A percentile compares a stretch with the other conserved stretches of the same genome.
Conservation (phyloP, 2,329 filamentous ascomycete species). For the Dactylellina cionopaga region DNA sequence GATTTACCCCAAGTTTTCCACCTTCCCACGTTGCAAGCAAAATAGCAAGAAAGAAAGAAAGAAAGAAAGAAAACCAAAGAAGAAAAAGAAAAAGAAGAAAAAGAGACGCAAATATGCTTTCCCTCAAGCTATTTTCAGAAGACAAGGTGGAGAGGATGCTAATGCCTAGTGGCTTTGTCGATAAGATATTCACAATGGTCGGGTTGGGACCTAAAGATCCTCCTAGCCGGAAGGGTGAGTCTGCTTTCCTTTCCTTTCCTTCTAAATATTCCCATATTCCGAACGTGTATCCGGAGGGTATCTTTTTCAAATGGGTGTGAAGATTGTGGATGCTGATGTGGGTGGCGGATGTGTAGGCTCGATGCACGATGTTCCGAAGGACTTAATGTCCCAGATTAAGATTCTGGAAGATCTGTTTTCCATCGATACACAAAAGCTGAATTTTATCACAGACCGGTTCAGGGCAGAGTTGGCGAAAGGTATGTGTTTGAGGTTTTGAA, state of each 20-base stretch:
- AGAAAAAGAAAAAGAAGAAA: background rate
- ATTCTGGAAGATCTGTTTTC: constrained; percentile 85
- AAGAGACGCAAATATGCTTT: constrained; percentile 39
- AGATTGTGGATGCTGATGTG: constrained; percentile 3
- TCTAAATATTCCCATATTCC: background rate
- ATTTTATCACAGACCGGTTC: constrained; percentile 90
- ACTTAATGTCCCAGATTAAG: constrained; percentile 73
- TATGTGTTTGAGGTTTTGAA: no score
- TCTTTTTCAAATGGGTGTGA: background rate
- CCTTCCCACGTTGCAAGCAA: no score
- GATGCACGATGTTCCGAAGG: constrained; percentile 81
- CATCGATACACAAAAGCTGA: constrained; percentile 80
- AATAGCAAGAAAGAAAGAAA: background rate
- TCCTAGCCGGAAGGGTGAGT: constrained; percentile 57
- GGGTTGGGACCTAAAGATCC: constrained; percentile 52
- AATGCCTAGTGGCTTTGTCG: constrained; percentile 24
- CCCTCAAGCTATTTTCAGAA: constrained; percentile 36
- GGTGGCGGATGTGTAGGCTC: constrained; percentile 70
- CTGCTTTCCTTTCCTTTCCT: constrained; percentile 8
- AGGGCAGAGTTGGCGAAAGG: constrained; percentile 86
- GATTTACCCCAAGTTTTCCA: no score
- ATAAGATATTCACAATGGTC: constrained; percentile 48
- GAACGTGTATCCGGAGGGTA: background rate
- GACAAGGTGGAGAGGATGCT: constrained; percentile 34
- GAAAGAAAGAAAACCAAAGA: no score